phyloP scores from a whole-genome alignment of 176 grass and related monocot species.

The Paspalum notatum region DNA sequence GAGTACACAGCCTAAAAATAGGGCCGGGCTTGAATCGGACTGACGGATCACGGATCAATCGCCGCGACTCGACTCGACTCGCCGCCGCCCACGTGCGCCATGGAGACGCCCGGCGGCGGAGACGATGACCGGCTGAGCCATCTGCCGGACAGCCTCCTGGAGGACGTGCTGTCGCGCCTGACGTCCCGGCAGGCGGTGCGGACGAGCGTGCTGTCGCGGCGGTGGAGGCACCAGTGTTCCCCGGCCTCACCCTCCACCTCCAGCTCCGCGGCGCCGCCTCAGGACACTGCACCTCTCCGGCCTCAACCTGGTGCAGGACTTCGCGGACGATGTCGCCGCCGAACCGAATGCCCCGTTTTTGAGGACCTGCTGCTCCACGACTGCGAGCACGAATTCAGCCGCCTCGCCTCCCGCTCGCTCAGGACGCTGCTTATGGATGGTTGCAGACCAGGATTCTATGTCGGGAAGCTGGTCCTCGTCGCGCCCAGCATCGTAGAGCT shows the following conservation, averaged over 20 bases:
- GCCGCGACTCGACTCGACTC: too few relatives aligned
- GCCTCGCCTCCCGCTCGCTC: constrained; percentile 12
- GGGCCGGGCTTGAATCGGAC: too few relatives aligned
- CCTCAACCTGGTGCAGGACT: neutral
- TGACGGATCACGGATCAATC: too few relatives aligned
- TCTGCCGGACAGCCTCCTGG: neutral
- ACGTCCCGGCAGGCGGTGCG: neutral
- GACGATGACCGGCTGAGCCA: neutral
- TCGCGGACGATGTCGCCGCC: neutral
- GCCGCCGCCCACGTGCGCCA: too few relatives aligned
- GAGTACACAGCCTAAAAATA: too few relatives aligned
- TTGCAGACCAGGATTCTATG: neutral
- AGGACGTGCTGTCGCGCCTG: neutral
- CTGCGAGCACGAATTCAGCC: neutral
- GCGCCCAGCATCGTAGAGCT: constrained; percentile 3
- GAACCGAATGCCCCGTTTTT: constrained; percentile 8
- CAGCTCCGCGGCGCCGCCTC: neutral
- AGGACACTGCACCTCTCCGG: neutral
- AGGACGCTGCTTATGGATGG: neutral
- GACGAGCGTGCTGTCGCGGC: constrained; percentile 15
- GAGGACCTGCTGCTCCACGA: neutral
- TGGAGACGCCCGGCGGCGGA: too few relatives aligned
- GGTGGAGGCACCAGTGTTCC: constrained; percentile 19
- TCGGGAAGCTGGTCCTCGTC: neutral
- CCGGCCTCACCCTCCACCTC: neutral